Evolutionary conservation across 2,329 filamentous ascomycete species (phyloP).

Genomic region (Laburnicola sp.): DNA sequence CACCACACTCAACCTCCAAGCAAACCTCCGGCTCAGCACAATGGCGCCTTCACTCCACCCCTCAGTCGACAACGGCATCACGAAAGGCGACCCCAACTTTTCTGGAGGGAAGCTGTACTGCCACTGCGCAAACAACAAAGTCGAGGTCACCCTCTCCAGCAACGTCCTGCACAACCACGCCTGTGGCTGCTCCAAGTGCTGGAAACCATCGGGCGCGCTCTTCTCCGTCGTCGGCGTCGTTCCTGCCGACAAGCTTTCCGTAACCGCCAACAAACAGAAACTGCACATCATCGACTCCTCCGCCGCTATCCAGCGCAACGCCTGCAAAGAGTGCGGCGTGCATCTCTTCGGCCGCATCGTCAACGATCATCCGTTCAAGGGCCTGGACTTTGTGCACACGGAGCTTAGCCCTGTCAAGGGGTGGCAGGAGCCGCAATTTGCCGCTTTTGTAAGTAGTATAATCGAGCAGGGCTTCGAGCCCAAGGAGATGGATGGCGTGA

Average conservation of each 20-base stretch:
- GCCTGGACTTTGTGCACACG: slow-evolving; percentile 69
- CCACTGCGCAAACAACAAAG: slow-evolving; percentile 59
- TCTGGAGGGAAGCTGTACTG: slow-evolving; percentile 65
- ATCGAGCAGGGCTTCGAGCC: slow-evolving; percentile 69
- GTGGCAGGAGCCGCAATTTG: slow-evolving; percentile 74
- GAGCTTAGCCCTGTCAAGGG: slow-evolving; percentile 63
- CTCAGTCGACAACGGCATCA: slow-evolving; percentile 63
- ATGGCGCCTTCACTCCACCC: slow-evolving; percentile 60
- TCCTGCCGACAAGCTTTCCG: slow-evolving; percentile 56
- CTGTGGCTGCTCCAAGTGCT: slow-evolving; percentile 73
- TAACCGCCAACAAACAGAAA: slow-evolving; percentile 63
- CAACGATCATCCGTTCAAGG: slow-evolving; percentile 66
- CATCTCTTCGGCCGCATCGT: slow-evolving; percentile 69
- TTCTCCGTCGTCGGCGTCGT: slow-evolving; percentile 68
- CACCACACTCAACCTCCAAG: neutral
- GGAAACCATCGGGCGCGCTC: slow-evolving; percentile 66
- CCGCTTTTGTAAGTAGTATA: slow-evolving; percentile 67
- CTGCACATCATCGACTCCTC: slow-evolving; percentile 58
- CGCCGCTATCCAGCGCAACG: slow-evolving; percentile 59
- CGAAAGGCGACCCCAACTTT: slow-evolving; percentile 59
- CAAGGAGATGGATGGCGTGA: slow-evolving; percentile 58
- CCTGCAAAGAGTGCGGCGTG: slow-evolving; percentile 53
- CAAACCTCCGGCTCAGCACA: slow-evolving; percentile 20
- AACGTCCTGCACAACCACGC: slow-evolving; percentile 71
- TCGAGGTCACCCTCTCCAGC: slow-evolving; percentile 60